Base-by-base conservation (phyloP, 768 basidiomycete species). In the Porphyrellus cyaneotinctus region DNA sequence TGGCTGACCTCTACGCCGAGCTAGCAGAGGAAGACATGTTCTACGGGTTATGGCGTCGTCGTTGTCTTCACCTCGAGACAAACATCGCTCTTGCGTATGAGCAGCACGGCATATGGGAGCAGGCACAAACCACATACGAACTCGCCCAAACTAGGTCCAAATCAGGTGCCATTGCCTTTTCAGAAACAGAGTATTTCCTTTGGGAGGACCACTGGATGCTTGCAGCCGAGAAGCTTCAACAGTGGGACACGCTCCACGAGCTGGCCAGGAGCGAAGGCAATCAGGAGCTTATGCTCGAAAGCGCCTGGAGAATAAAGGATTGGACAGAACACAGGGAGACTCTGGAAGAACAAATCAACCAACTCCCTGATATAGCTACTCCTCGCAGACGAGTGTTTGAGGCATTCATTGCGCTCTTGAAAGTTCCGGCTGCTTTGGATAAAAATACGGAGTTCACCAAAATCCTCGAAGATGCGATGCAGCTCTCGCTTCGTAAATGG, bases 191-290 rank as follows among this genome's bases (percentile, higher is more conserved):
- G 68, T 97, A 95, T 68, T 93, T 90, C 62, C 75, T 99, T 18
- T 99, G 97, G 97, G 97, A 99, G 63, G 97, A 99, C 67, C 97
- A 99, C 68, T 99, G 97, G 95, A 89, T 99, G 53, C 74, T 95
- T 9, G 81, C 94, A 1, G 87, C 93, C 1, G 91, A 95, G 72
- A 99, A 99, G 70, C 75, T 99, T 17, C 97, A 98, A 65, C 90
- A 97, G 56, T 99, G 97, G 97, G 97, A 99, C 53, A 82, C 88
- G 20, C 78, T 99, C 5, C 83, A 89, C 57, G 97, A 99, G 47
- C 81, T 99, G 18, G 93, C 92, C 2, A 84, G 85, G 59, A 82
- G 77, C 50, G 95, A 98, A 69, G 83, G 82, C 24, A 97, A 98
- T 63, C 83, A 91, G 52, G 97, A 99, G 64, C 74, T 99, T 37